Conservation (phyloP, 192 early-diverging fungal genomes). For the Phycomyces blakesleeanus region DNA sequence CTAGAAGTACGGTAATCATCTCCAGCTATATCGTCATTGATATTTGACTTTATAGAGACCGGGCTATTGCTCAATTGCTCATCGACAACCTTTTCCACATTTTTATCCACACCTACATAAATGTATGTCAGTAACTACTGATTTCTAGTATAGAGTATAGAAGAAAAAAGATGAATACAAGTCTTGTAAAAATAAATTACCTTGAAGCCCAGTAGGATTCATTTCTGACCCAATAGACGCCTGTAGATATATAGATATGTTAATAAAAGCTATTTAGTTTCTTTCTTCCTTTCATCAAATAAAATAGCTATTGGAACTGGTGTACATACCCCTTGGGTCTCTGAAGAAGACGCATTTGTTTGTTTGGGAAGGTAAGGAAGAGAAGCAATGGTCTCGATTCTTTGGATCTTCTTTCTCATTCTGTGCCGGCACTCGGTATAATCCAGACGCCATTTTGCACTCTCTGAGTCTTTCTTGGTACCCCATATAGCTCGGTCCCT, state of each 20-base stretch:
- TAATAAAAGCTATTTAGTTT: no score
- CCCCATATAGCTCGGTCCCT: constrained; percentile 64
- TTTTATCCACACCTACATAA: not conserved
- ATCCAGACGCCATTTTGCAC: constrained; percentile 51
- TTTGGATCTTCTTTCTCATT: constrained; percentile 54
- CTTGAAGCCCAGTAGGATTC: no score
- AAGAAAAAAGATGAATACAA: no score
- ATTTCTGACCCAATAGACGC: no score
- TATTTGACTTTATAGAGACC: not conserved
- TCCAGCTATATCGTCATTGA: not conserved
- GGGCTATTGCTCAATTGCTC: constrained; percentile 19
- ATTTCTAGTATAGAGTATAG: no score
- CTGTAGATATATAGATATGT: no score
- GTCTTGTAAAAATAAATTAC: no score
- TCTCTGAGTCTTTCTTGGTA: constrained; percentile 25
- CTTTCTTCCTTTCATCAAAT: no score
- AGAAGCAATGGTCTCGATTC: constrained; percentile 26
- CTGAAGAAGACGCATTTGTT: not conserved
- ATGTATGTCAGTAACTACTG: no score
- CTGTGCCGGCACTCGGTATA: constrained; percentile 52
- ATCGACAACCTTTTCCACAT: constrained; percentile 4
- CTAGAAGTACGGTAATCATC: not conserved
- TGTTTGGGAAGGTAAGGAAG: constrained; percentile 42
- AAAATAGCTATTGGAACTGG: not conserved
- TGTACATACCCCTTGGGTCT: not conserved